Base-by-base conservation (phyloP, 306 rosid species). In the Sindora glabra region DNA sequence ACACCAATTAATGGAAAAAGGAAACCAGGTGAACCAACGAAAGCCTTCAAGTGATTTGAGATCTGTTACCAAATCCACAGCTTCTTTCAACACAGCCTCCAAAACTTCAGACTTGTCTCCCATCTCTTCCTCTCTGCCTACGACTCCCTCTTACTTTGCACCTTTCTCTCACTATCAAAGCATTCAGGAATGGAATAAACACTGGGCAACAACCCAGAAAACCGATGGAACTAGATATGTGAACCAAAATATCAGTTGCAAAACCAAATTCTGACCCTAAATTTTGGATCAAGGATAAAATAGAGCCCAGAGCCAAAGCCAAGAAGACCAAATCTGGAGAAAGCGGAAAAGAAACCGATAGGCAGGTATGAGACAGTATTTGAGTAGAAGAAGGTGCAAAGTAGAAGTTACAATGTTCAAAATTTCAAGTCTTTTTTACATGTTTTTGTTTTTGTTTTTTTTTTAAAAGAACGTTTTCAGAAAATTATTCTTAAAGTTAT, bases 31-130 rank as follows among this genome's bases (percentile, higher is more conserved):
- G 49, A 65, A 63, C 18, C 13, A 57, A 44, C 16, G 53, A 59
- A 55, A 32, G 53, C 56, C n/a, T 67, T 47, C 37, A 6, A 74
- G 45, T 41, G n/a, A 17, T 18, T 47, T 59, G 81, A 92, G 94
- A 92, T 88, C 94, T 73, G 49, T 68, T 92, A 92, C 98, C 96
- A 92, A 83, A 86, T 92, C 98, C 46, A 92, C 98, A 64, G 94
- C 74, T 76, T 92, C 98, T 80, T 92, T 92, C 79, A 92, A 39
- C 56, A 92, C 92, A 64, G 96, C 98, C 24, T 92, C 98, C 79
- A 92, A 65, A 7, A 79, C 89, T 69, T 79, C 79, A 57, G 98
- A 69, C 59, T 92, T 86, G 68, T 92, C 95, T 44, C 60, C 95
- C 83, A 77, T 90, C 71, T 68, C 59, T 62, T 56, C 58, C 65